Conservation (phyloP, 345 rosid species). For the Populus alba region DNA sequence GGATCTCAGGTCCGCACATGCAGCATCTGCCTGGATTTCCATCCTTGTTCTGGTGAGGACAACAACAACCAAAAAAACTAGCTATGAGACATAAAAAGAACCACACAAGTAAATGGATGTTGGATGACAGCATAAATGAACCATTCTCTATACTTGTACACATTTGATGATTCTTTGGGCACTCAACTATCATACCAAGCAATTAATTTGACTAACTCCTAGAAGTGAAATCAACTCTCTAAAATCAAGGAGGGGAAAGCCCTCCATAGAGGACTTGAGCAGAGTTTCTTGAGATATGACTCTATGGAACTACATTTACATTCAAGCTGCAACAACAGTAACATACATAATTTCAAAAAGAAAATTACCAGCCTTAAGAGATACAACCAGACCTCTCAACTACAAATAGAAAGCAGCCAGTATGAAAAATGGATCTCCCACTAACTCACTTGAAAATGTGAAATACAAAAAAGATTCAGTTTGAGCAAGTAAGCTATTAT, state of each 20-base stretch:
- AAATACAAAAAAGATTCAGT: neutral
- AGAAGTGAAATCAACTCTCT: neutral
- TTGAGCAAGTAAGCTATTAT: conserved; percentile 6
- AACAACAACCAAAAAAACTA: neutral
- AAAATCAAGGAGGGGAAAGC: neutral
- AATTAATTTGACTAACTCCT: neutral
- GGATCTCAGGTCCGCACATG: conserved; percentile 77
- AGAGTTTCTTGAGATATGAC: neutral
- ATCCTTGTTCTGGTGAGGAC: conserved; percentile 53
- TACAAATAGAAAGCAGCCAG: neutral
- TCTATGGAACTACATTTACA: neutral
- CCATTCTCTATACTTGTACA: neutral
- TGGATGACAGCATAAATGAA: neutral
- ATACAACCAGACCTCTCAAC: neutral
- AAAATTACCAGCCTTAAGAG: neutral
- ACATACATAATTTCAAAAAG: neutral
- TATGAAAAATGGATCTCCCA: neutral
- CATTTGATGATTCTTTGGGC: neutral
- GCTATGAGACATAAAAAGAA: neutral
- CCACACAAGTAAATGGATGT: neutral
- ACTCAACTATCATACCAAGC: neutral
- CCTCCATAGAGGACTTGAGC: neutral
- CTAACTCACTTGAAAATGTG: neutral
- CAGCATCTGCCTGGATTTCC: conserved; percentile 89
- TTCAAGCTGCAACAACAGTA: neutral